phyloP scores from a whole-genome alignment of 257 asterid species.

The Paraleonurus japonicus region DNA sequence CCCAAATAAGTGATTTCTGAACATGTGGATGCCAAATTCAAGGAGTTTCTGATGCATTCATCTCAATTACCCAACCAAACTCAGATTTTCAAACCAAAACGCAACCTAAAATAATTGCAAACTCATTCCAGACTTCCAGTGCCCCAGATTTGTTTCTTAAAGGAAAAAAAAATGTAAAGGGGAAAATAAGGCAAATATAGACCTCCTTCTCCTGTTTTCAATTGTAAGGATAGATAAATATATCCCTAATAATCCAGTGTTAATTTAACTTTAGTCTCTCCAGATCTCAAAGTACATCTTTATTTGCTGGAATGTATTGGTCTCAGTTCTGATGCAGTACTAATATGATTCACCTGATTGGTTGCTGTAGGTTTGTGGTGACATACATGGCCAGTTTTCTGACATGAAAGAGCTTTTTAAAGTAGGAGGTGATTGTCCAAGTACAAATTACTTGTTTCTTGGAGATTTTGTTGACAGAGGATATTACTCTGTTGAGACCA shows the following conservation, averaged over 20 bases:
- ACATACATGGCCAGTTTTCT: constrained; percentile 96
- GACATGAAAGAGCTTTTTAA: constrained; percentile 97
- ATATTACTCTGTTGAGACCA: constrained; percentile 94
- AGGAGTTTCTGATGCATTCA: neutral
- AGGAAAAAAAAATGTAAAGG: neutral
- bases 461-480: constrained; percentile 99
- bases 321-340: constrained; percentile 15
- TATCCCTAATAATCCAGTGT: neutral
- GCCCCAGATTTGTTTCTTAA: neutral
- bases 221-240: neutral
- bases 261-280: constrained; percentile 1
- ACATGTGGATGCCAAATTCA: neutral
- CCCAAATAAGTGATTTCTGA: neutral
- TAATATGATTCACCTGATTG: constrained; percentile 12
- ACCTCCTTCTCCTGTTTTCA: neutral
- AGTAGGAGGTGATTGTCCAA: constrained; percentile 97
- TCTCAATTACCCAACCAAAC: neutral
- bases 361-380: constrained; percentile 85
- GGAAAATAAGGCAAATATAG: neutral
- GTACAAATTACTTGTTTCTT: constrained; percentile 91
- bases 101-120: neutral
- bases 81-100: neutral
- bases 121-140: neutral
- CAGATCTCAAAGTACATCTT: neutral
- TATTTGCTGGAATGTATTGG: neutral